A percentile compares a stretch with the other conserved stretches of the same genome.
phyloP scores from a whole-genome alignment of 495 filamentous ascomycete species.

The Aspergillus biplanus region DNA sequence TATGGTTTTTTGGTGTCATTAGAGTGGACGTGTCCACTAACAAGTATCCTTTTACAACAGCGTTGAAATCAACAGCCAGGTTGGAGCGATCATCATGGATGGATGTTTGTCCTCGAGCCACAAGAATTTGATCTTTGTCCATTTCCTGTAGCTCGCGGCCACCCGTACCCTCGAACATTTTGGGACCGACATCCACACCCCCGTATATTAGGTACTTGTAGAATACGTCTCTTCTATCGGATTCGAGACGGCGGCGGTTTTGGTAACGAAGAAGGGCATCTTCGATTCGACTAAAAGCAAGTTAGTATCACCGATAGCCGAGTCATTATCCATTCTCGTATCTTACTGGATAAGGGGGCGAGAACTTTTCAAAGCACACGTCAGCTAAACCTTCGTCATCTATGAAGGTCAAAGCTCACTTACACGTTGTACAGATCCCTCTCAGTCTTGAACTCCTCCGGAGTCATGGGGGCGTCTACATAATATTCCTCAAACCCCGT shows the following conservation, averaged over 20 bases:
- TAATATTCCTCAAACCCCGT: conserved; percentile 75
- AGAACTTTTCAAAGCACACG: conserved; percentile 33
- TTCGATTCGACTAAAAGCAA: conserved; percentile 72
- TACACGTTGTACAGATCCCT: conserved; percentile 59
- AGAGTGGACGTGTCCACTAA: conserved; percentile 38
- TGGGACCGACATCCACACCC: conserved; percentile 70
- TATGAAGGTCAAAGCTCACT: conserved; percentile 18
- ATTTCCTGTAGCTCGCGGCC: conserved; percentile 55
- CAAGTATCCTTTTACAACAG: conserved; percentile 78
- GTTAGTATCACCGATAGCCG: conserved; percentile 8
- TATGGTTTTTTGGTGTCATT: not conserved
- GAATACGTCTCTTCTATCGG: conserved; percentile 65
- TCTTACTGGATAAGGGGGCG: conserved; percentile 47
- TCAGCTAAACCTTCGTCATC: conserved; percentile 24
- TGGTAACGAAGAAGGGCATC: conserved; percentile 82
- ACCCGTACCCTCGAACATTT: conserved; percentile 67
- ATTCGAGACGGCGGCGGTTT: conserved; percentile 71
- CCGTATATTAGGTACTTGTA: conserved; percentile 79
- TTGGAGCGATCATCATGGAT: conserved; percentile 36
- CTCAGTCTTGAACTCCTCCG: conserved; percentile 64
- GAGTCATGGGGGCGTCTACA: conserved; percentile 77
- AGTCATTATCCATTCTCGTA: not conserved
- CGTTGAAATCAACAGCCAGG: conserved; percentile 82
- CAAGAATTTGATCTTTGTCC: conserved; percentile 65
- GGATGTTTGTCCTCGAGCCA: conserved; percentile 33